These are phyloP conservation scores for Fusarium pseudocircinatum DNA, from an alignment of 2,329 filamentous ascomycete genomes.

Conservation along the genomic window DNA sequence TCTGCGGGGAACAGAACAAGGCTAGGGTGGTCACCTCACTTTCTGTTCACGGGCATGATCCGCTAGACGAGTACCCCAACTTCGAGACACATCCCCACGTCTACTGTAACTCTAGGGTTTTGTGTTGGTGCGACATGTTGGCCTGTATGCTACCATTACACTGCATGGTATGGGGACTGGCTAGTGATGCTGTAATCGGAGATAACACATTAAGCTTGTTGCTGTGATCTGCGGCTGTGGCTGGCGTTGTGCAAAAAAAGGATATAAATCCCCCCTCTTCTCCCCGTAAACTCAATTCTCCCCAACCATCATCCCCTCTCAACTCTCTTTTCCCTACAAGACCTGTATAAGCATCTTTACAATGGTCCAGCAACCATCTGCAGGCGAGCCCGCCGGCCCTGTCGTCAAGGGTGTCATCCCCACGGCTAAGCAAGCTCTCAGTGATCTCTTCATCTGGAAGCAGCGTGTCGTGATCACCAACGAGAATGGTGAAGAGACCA, in stretches of 20 bases:
- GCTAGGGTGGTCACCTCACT: conserved; percentile 13
- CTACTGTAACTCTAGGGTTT: conserved; percentile 7
- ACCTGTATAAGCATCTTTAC: not conserved
- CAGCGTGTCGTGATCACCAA: conserved; percentile 75
- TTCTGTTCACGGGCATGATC: conserved; percentile 14
- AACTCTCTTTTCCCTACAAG: not conserved
- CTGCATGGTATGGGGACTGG: not conserved
- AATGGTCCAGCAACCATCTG: conserved; percentile 16
- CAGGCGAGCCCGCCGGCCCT: conserved; percentile 68
- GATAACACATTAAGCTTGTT: conserved; percentile 1
- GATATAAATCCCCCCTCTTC: conserved; percentile 16
- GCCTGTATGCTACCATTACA: not conserved
- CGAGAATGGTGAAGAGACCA: conserved; percentile 69
- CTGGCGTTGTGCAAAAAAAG: not conserved
- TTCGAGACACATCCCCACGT: conserved; percentile 29
- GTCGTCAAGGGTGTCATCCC: conserved; percentile 72
- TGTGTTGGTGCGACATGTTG: conserved; percentile 12
- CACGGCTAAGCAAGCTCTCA: conserved; percentile 70
- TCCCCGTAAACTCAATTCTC: not conserved
- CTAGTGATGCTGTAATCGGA: not conserved
- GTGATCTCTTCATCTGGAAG: conserved; percentile 77
- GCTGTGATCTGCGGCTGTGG: not conserved
- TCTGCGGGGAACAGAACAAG: conserved; percentile 16
- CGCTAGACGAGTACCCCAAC: conserved; percentile 33
- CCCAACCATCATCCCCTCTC: not conserved